Percentiles rank a stretch among this genome's conserved stretches.
Conservation (phyloP, 2,329 filamentous ascomycete species). For the Fonsecaea erecta region DNA sequence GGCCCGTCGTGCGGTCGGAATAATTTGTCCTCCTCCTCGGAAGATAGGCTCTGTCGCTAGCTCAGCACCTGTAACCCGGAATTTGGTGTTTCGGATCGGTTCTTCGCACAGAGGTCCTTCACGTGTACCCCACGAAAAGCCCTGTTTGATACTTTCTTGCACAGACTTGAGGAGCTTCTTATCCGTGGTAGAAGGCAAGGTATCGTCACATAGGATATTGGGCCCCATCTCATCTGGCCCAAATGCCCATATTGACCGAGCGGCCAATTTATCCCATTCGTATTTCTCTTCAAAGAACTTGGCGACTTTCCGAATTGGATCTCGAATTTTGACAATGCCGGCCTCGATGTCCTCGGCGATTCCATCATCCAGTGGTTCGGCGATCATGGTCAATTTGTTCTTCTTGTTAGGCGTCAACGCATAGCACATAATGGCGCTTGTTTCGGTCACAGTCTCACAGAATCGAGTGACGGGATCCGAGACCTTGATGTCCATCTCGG, state of each 20-base stretch:
- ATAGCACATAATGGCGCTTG: slow-evolving; percentile 96
- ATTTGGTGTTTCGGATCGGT: slow-evolving; percentile 97
- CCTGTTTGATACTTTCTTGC: slow-evolving; percentile 90
- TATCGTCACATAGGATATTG: slow-evolving; percentile 97
- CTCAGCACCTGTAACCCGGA: slow-evolving; percentile 89
- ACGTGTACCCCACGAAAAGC: slow-evolving; percentile 93
- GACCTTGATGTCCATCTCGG: slow-evolving; percentile 99
- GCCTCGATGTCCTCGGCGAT: slow-evolving; percentile 94
- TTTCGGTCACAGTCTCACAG: slow-evolving; percentile 97
- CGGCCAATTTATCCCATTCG: slow-evolving; percentile 93
- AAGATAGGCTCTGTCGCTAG: slow-evolving; percentile 90
- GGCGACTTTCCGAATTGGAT: slow-evolving; percentile 88
- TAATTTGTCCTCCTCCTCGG: slow-evolving; percentile 94
- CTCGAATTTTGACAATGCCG: slow-evolving; percentile 86
- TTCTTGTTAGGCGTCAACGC: slow-evolving; percentile 98
- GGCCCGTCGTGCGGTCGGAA: slow-evolving; percentile 87
- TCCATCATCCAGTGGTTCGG: slow-evolving; percentile 91
- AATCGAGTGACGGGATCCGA: slow-evolving; percentile 97
- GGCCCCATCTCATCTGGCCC: slow-evolving; percentile 92
- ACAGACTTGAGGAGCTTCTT: slow-evolving; percentile 86
- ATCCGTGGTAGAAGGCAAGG: slow-evolving; percentile 89
- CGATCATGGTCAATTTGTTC: slow-evolving; percentile 98
- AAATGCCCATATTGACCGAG: slow-evolving; percentile 97
- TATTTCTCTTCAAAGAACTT: slow-evolving; percentile 98
- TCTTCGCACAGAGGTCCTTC: slow-evolving; percentile 98